These are phyloP conservation scores for Eucalyptus victrix DNA, from an alignment of 345 rosid species.

Conservation along the genomic window DNA sequence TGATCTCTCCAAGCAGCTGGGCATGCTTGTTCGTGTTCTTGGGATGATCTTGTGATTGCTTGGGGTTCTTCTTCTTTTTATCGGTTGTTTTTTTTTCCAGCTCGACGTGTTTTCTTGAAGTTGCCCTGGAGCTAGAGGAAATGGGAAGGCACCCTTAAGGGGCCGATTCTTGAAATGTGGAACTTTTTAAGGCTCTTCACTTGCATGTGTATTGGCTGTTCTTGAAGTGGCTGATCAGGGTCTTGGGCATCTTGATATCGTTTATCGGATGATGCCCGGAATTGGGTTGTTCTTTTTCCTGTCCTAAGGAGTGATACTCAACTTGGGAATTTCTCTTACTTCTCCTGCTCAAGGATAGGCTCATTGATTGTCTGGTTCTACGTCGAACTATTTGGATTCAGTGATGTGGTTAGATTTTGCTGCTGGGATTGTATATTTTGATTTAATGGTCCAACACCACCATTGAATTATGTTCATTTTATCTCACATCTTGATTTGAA, in stretches of 20 bases:
- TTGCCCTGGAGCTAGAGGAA: not conserved
- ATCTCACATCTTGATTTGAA: not conserved
- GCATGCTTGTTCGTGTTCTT: not conserved
- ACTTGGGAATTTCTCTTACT: not conserved
- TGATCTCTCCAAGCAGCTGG: not conserved
- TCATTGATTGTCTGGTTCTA: not conserved
- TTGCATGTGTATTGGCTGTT: not conserved
- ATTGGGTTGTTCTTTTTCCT: not conserved
- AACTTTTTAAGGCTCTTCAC: not conserved
- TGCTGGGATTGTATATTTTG: not conserved
- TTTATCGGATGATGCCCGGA: not conserved
- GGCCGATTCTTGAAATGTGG: not conserved
- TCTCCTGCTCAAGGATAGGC: not conserved
- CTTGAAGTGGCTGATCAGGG: not conserved
- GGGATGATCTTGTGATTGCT: not conserved
- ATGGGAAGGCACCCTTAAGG: not conserved
- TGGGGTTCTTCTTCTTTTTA: not conserved
- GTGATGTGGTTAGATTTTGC: not conserved
- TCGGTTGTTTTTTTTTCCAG: not conserved
- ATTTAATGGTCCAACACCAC: not conserved
- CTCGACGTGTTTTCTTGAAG: not conserved
- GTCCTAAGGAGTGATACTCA: not conserved
- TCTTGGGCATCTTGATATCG: not conserved
- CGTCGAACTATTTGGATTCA: not conserved
- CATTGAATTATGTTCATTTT: not conserved